Percentiles rank a stretch among this genome's conserved stretches.
phyloP scores from a whole-genome alignment of 78 protist species.

The slime mould (Dictyostelium discoideum) region DNA sequence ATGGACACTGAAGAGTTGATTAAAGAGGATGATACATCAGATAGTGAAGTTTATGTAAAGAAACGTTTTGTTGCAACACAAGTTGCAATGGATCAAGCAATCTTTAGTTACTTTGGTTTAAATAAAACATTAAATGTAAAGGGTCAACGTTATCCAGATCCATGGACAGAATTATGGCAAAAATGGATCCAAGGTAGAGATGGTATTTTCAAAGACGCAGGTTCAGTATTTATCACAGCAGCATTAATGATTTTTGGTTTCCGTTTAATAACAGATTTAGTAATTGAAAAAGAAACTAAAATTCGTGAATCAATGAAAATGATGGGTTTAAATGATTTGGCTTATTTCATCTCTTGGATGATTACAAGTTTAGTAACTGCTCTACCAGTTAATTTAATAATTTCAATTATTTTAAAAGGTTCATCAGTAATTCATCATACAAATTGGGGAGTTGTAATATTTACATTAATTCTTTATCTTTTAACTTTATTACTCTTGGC shows the following conservation, averaged over 20 bases:
- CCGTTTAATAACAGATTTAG: constrained; percentile 42
- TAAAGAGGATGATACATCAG: neutral
- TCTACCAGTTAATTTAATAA: neutral
- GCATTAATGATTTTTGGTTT: constrained; percentile 49
- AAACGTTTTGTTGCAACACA: neutral
- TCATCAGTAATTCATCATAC: neutral
- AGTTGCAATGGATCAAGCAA: constrained; percentile 20
- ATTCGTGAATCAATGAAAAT: constrained; percentile 65
- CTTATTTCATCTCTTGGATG: constrained; percentile 40
- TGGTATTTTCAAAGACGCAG: constrained; percentile 20
- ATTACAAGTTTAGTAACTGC: neutral
- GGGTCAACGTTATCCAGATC: constrained; percentile 32
- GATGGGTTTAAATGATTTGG: constrained; percentile 48
- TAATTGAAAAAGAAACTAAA: constrained; percentile 64
- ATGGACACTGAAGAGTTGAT: neutral
- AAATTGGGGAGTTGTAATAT: constrained; percentile 14
- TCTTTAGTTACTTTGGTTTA: neutral
- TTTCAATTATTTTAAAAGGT: neutral
- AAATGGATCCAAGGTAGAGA: constrained; percentile 31
- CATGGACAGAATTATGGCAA: constrained; percentile 48
- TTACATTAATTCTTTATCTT: constrained; percentile 22
- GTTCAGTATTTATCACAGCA: constrained; percentile 54
- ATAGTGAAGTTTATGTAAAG: neutral
- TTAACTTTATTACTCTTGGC: constrained; percentile 11
- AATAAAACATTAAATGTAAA: neutral